These are phyloP conservation scores for Panicum miliaceum DNA, from an alignment of 176 grass and related monocot species.

Conservation along the genomic window DNA sequence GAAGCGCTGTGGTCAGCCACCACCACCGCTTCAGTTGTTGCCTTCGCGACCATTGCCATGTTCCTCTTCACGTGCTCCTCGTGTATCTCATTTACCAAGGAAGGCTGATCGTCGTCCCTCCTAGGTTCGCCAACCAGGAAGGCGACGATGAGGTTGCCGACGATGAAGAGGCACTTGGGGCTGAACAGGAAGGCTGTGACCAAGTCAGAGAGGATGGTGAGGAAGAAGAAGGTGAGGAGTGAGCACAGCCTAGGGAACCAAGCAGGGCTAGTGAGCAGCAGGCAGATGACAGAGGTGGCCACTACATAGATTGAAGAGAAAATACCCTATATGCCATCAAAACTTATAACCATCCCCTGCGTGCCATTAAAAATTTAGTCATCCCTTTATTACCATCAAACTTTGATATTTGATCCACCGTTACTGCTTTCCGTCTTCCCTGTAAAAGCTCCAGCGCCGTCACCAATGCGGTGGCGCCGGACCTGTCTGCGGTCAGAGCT, in stretches of 20 bases:
- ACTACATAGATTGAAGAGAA: slow-evolving; percentile 50
- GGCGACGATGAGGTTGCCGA: slow-evolving; percentile 82
- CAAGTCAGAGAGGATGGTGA: slow-evolving; percentile 61
- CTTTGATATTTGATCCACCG: no score
- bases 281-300: slow-evolving; percentile 49
- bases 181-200: slow-evolving; percentile 51
- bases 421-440: no score
- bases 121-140: slow-evolving; percentile 68
- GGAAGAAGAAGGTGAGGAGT: slow-evolving; percentile 48
- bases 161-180: slow-evolving; percentile 82
- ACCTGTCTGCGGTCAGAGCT: no score
- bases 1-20: slow-evolving; percentile 11
- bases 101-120: slow-evolving; percentile 16
- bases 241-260: slow-evolving; percentile 65
- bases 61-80: slow-evolving; percentile 61
- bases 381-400: no score
- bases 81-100: slow-evolving; percentile 49
- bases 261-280: slow-evolving; percentile 69
- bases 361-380: no score
- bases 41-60: not conserved
- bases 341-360: no score
- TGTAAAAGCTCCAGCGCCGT: no score
- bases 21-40: not conserved
- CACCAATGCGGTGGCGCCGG: no score
- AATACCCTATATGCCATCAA: no score